These are phyloP conservation scores for Houttuynia cordata DNA, from an alignment of 164 flowering plant species.

Conservation along the genomic window DNA sequence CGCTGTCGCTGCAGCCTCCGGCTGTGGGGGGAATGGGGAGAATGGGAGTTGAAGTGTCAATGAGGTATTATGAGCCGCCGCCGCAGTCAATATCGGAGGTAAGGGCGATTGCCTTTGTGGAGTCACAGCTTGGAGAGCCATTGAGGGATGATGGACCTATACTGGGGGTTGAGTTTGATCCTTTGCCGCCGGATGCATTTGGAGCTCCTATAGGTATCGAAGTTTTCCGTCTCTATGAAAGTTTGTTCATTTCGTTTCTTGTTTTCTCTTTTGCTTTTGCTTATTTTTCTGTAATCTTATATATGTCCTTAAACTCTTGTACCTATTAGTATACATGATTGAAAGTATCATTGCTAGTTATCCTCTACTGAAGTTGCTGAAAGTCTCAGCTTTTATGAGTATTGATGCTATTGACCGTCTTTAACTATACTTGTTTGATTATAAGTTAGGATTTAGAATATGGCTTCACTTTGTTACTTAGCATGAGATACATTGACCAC, in stretches of 20 bases:
- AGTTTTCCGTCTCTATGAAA: not conserved
- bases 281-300: too few species aligned
- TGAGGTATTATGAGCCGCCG: slow-evolving; percentile 50
- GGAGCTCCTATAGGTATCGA: slow-evolving; percentile 65
- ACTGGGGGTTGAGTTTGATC: slow-evolving; percentile 91
- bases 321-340: too few species aligned
- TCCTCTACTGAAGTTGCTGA: too few species aligned
- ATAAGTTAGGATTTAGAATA: too few species aligned
- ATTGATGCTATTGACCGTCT: not conserved
- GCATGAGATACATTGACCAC: too few species aligned
- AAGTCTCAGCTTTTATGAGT: not conserved
- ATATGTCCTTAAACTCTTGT: too few species aligned
- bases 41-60: slow-evolving; percentile 26
- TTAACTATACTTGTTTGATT: too few species aligned
- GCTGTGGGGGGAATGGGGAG: slow-evolving; percentile 33
- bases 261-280: too few species aligned
- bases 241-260: not conserved
- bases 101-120: slow-evolving; percentile 69
- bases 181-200: slow-evolving; percentile 87
- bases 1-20: slow-evolving; percentile 1
- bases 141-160: slow-evolving; percentile 83
- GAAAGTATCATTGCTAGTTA: too few species aligned
- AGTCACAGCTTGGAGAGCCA: slow-evolving; percentile 75
- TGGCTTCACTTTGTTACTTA: too few species aligned
- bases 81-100: slow-evolving; percentile 42